Conservation (phyloP, 257 asterid species). For the Solanum peruvianum region DNA sequence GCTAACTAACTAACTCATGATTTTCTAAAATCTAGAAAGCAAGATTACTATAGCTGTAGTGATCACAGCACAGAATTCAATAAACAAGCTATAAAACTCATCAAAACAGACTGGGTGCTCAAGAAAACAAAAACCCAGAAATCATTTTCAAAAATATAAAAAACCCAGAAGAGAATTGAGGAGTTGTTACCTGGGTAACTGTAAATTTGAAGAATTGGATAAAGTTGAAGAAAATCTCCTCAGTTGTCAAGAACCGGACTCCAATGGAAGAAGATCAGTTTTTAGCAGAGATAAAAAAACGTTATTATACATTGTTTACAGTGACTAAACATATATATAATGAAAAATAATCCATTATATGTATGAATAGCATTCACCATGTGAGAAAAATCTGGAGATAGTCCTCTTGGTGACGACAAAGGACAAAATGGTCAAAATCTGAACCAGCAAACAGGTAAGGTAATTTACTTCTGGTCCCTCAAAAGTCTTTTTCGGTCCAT, state of each 20-base stretch:
- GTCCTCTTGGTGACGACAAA: neutral
- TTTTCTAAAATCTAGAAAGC: neutral
- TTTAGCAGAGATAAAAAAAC: neutral
- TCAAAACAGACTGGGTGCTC: neutral
- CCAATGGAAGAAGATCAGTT: conserved; percentile 2
- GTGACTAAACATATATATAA: neutral
- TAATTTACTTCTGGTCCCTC: neutral
- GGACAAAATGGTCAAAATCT: neutral
- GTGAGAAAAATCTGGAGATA: neutral
- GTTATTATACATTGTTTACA: neutral
- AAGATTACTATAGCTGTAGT: neutral
- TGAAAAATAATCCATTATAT: neutral
- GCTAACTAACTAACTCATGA: neutral
- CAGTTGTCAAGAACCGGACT: neutral
- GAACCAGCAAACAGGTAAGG: neutral
- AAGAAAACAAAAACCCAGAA: neutral
- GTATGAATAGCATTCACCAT: conserved; percentile 1
- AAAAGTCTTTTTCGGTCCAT: neutral
- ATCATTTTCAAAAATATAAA: neutral
- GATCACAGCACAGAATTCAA: neutral
- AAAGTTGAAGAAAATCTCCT: neutral
- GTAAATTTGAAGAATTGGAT: neutral
- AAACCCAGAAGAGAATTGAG: neutral
- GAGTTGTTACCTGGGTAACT: neutral
- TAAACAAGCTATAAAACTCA: neutral